Percentiles rank a stretch among this genome's conserved stretches.
Conservation (phyloP, 1,284 basidiomycete genomes). For the Peniophora sp. region DNA sequence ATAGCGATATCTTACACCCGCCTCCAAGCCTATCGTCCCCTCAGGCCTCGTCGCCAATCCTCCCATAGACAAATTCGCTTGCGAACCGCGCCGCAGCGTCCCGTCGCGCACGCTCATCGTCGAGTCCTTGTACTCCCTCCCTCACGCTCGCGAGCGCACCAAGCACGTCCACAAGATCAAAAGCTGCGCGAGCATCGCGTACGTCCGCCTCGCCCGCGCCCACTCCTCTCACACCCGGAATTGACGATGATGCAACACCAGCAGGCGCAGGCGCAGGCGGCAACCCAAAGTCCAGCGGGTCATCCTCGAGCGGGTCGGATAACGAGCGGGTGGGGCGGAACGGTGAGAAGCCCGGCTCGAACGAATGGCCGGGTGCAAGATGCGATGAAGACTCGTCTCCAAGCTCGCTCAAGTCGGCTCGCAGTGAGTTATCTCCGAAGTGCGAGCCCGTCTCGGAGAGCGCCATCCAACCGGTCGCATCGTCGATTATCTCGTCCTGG, state of each 20-base stretch:
- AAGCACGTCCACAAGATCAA: constrained; percentile 61
- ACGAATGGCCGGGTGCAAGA: too few species aligned
- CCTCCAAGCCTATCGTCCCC: too few species aligned
- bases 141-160: constrained; percentile 61
- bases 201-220: constrained; percentile 19
- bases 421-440: background rate
- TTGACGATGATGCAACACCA: background rate
- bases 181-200: constrained; percentile 24
- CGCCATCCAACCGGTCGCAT: background rate
- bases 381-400: too few species aligned
- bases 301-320: constrained; percentile 17
- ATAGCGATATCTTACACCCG: too few species aligned
- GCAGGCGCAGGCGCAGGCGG: background rate
- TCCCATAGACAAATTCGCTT: constrained; percentile 63
- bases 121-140: constrained; percentile 62
- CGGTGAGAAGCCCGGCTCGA: too few species aligned
- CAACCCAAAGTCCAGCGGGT: constrained; percentile 12
- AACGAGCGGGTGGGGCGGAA: background rate
- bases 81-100: constrained; percentile 66
- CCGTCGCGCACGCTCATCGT: constrained; percentile 52
- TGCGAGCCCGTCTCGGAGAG: background rate
- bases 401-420: too few species aligned
- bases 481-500: constrained; percentile 9
- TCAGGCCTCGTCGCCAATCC: constrained; percentile 28
- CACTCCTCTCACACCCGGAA: constrained; percentile 9